These are phyloP conservation scores for Gossypium schwendimanii DNA, from an alignment of 441 rosid genomes.

Conservation along the genomic window DNA sequence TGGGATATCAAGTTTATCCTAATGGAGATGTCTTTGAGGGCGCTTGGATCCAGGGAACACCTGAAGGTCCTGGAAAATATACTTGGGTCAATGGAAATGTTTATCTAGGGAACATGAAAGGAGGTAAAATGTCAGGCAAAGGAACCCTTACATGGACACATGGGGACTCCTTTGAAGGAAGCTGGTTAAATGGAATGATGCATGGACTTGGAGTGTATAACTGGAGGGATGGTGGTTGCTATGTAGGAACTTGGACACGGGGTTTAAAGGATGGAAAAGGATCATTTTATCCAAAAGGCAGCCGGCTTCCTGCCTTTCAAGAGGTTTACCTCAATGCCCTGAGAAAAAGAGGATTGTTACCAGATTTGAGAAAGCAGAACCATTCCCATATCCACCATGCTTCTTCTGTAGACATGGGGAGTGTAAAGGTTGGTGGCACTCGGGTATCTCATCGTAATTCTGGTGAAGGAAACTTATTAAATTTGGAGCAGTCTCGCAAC, in stretches of 20 bases:
- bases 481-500: conserved; percentile 66
- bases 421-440: conserved; percentile 42
- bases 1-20: conserved; percentile 76
- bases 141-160: conserved; percentile 81
- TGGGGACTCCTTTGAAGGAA: conserved; percentile 84
- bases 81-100: conserved; percentile 80
- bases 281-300: conserved; percentile 81
- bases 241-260: conserved; percentile 92
- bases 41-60: conserved; percentile 83
- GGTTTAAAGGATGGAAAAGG: conserved; percentile 99
- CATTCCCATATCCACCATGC: conserved; percentile 53
- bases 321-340: conserved; percentile 73
- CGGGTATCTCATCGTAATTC: conserved; percentile 29
- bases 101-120: conserved; percentile 82
- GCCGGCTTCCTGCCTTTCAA: conserved; percentile 60
- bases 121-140: conserved; percentile 89
- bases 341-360: conserved; percentile 79
- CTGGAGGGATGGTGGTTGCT: conserved; percentile 82
- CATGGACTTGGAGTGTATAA: conserved; percentile 90
- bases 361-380: conserved; percentile 67
- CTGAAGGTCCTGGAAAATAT: conserved; percentile 97
- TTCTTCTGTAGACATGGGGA: conserved; percentile 63
- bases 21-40: conserved; percentile 81
- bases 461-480: conserved; percentile 58
- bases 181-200: conserved; percentile 89